phyloP scores from a whole-genome alignment of 306 rosid genomes.

The Dicorynia guianensis region DNA sequence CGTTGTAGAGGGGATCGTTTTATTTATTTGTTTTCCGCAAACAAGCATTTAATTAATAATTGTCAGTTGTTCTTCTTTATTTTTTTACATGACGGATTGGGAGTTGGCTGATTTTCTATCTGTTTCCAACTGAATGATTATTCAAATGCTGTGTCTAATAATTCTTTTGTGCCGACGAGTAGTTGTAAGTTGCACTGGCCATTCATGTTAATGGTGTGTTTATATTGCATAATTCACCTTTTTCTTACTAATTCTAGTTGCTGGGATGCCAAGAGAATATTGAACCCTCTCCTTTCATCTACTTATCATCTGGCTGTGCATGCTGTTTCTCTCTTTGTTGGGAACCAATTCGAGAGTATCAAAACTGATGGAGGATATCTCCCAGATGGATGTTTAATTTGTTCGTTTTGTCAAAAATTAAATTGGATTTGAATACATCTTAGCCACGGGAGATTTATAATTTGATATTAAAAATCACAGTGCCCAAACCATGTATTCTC shows the following conservation, averaged over 20 bases:
- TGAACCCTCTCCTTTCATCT: not conserved
- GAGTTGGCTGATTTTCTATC: slow-evolving; percentile 23
- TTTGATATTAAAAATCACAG: too few species aligned
- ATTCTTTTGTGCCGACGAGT: not conserved
- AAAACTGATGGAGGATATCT: not conserved
- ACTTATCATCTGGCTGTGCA: not conserved
- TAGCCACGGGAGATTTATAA: too few species aligned
- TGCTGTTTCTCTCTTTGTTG: slow-evolving; percentile 1
- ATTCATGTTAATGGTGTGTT: slow-evolving; percentile 3
- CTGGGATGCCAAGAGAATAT: slow-evolving; percentile 1
- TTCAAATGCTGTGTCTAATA: slow-evolving; percentile 25
- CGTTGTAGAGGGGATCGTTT: not conserved
- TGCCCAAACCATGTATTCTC: too few species aligned
- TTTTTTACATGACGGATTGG: not conserved
- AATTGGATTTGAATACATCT: too few species aligned
- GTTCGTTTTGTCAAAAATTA: too few species aligned
- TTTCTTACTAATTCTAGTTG: not conserved
- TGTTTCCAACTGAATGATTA: slow-evolving; percentile 25
- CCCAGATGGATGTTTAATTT: not conserved
- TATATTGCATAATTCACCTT: not conserved
- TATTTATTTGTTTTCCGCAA: not conserved
- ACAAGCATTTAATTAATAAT: not conserved
- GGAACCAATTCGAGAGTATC: slow-evolving; percentile 1
- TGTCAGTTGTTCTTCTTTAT: not conserved
- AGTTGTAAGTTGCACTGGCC: slow-evolving; percentile 1